Evolutionary conservation across 495 filamentous ascomycete species (phyloP).

Genomic region (Aspergillus baeticus): DNA sequence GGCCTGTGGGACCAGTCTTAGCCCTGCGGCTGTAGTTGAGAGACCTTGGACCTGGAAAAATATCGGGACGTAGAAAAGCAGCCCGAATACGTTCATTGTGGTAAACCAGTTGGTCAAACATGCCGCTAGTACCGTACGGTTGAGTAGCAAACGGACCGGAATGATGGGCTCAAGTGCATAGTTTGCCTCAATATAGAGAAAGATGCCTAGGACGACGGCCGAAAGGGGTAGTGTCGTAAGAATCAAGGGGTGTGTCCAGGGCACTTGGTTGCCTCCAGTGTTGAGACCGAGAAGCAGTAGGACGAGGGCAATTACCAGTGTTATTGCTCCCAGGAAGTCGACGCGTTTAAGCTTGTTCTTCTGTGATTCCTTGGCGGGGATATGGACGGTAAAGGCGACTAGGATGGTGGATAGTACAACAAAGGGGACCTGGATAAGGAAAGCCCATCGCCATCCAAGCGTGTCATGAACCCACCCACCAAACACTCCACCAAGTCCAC

Average conservation of each 20-base stretch:
- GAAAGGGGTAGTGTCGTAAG: conserved; percentile 66
- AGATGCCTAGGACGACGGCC: conserved; percentile 46
- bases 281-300: conserved; percentile 78
- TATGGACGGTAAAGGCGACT: conserved; percentile 64
- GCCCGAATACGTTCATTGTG: conserved; percentile 50
- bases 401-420: conserved; percentile 62
- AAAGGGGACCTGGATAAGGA: conserved; percentile 75
- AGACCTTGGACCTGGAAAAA: conserved; percentile 78
- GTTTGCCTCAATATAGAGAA: conserved; percentile 66
- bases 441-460: conserved; percentile 74
- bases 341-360: conserved; percentile 61
- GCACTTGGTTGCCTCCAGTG: conserved; percentile 78
- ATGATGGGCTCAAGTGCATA: conserved; percentile 77
- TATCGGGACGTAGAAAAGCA: conserved; percentile 76
- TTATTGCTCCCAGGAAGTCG: conserved; percentile 77
- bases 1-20: conserved; percentile 64
- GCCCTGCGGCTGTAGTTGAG: conserved; percentile 68
- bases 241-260: conserved; percentile 84
- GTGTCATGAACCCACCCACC: conserved; percentile 81
- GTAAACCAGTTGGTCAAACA: conserved; percentile 77
- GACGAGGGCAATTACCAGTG: conserved; percentile 67
- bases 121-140: conserved; percentile 69
- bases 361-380: conserved; percentile 72
- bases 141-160: conserved; percentile 71
- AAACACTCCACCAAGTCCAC: conserved; percentile 60